A percentile compares a stretch with the other conserved stretches of the same genome.
phyloP scores from a whole-genome alignment of 2,329 filamentous ascomycete species.

The Elsinoe batatas region DNA sequence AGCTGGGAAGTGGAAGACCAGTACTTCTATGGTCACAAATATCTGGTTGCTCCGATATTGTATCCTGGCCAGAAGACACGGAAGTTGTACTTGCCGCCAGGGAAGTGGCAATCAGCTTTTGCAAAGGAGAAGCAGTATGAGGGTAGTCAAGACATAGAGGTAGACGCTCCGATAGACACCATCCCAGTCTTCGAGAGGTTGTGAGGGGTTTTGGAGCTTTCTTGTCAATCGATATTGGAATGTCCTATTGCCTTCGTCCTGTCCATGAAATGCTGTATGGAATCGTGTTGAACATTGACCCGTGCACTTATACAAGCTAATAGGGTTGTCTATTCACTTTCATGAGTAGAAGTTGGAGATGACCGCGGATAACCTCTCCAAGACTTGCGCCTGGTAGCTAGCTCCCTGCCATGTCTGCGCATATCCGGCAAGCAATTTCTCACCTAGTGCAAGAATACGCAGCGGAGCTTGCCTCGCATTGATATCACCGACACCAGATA shows the following conservation, averaged over 20 bases:
- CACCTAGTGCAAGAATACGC: background rate
- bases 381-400: background rate
- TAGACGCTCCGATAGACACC: conserved; percentile 35
- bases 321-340: background rate
- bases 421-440: background rate
- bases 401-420: background rate
- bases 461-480: background rate
- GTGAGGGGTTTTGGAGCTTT: background rate
- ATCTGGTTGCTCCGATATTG: conserved; percentile 49
- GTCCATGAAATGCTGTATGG: too few species aligned
- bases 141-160: conserved; percentile 33
- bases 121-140: conserved; percentile 26
- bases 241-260: too few species aligned
- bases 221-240: too few species aligned
- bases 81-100: conserved; percentile 45
- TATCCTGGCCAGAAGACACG: conserved; percentile 36
- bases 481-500: background rate
- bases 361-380: background rate
- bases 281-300: too few species aligned
- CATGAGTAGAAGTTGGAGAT: background rate
- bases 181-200: conserved; percentile 39
- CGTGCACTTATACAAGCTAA: too few species aligned
- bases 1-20: conserved; percentile 51
- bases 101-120: conserved; percentile 35
- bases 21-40: conserved; percentile 55